phyloP scores from a whole-genome alignment of 139 green algal species.

The Chlamydomonas schloesseri region DNA sequence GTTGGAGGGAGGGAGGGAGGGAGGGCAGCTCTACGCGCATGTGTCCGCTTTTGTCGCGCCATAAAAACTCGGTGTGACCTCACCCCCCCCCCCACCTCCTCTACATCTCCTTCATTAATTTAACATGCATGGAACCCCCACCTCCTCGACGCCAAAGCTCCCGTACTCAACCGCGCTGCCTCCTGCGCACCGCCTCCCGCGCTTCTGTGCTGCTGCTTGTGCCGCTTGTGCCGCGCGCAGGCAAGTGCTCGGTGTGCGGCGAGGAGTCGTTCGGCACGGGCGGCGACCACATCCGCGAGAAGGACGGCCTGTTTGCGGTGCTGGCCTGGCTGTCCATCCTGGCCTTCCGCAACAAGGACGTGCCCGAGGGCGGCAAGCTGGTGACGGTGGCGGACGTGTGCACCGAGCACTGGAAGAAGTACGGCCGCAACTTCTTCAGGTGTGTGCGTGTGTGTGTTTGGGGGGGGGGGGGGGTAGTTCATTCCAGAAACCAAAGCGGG shows the following conservation, averaged over 20 bases:
- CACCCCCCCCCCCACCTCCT: too few relatives aligned
- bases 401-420: constrained; percentile 96
- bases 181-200: too few relatives aligned
- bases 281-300: constrained; percentile 97
- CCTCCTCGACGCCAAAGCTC: too few relatives aligned
- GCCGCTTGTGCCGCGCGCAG: constrained; percentile 37
- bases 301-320: constrained; percentile 98
- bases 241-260: constrained; percentile 94
- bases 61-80: too few relatives aligned
- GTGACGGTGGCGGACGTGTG: constrained; percentile 93
- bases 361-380: constrained; percentile 80
- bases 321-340: constrained; percentile 94
- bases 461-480: background rate
- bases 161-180: too few relatives aligned
- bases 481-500: background rate
- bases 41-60: too few relatives aligned
- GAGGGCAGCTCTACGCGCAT: too few relatives aligned
- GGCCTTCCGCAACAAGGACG: constrained; percentile 90
- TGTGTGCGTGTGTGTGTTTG: background rate
- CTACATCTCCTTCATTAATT: too few relatives aligned
- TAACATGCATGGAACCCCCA: too few relatives aligned
- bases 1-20: too few relatives aligned
- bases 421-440: constrained; percentile 97
- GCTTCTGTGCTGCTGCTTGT: too few relatives aligned
- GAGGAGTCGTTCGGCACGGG: constrained; percentile 99